These are phyloP conservation scores for Halenospora varia DNA, from an alignment of 495 filamentous ascomycete species.

Conservation along the genomic window DNA sequence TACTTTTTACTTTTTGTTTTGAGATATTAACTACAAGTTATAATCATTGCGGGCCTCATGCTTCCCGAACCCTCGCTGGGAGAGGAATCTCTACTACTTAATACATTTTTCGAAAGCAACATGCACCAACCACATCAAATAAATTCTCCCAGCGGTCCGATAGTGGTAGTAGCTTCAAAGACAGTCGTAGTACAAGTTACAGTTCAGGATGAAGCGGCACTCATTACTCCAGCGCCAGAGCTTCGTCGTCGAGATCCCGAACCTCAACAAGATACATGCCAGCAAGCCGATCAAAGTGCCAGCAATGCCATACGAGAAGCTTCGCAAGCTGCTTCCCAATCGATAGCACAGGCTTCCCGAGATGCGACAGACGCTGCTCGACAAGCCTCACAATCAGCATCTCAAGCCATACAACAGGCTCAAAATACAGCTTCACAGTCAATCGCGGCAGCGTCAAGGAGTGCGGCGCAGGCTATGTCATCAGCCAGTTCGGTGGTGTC, in stretches of 20 bases:
- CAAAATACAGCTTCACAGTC: slow-evolving; percentile 22
- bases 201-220: slow-evolving; percentile 7
- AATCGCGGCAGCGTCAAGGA: slow-evolving; percentile 19
- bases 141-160: not conserved
- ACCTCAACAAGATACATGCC: slow-evolving; percentile 13
- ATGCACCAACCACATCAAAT: slow-evolving; percentile 2
- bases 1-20: not conserved
- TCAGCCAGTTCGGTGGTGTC: slow-evolving; percentile 19
- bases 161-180: not conserved
- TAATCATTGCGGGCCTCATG: not conserved
- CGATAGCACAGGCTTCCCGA: slow-evolving; percentile 17
- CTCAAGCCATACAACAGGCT: slow-evolving; percentile 23
- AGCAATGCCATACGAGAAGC: slow-evolving; percentile 22
- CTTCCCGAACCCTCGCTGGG: slow-evolving; percentile 16
- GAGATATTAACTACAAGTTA: not conserved
- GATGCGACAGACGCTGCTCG: slow-evolving; percentile 14
- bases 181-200: not conserved
- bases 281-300: slow-evolving; percentile 14
- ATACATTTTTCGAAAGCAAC: slow-evolving; percentile 11
- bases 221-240: slow-evolving; percentile 21
- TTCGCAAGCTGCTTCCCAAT: slow-evolving; percentile 18
- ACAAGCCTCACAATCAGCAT: slow-evolving; percentile 19
- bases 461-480: slow-evolving; percentile 15
- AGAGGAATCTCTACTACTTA: slow-evolving; percentile 8
- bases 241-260: slow-evolving; percentile 17